Conservation (phyloP, 805 yeast genomes). For the Kodamaea kakaduensis region DNA sequence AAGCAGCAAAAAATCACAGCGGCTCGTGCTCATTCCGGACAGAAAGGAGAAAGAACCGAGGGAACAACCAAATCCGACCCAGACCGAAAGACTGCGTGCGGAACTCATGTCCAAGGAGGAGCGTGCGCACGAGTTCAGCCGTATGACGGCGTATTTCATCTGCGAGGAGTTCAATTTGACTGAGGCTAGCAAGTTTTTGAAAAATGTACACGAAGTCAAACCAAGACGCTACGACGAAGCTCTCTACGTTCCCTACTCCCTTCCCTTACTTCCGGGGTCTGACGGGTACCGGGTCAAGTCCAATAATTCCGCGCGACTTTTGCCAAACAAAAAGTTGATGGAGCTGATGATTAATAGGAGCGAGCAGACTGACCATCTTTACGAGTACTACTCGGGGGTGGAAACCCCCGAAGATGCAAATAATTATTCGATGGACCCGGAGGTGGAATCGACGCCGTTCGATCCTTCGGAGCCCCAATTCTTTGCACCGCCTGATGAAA, state of each 20-base stretch:
- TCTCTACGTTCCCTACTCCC: constrained; percentile 81
- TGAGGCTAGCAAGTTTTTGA: constrained; percentile 59
- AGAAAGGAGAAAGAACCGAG: constrained; percentile 13
- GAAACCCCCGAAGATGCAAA: constrained; percentile 59
- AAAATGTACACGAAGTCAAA: constrained; percentile 70
- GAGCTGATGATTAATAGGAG: constrained; percentile 75
- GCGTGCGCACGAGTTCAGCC: constrained; percentile 60
- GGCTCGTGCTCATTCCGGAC: constrained; percentile 82
- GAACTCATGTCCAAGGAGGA: constrained; percentile 57
- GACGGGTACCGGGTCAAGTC: constrained; percentile 75
- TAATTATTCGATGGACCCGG: constrained; percentile 45
- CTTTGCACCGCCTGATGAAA: constrained; percentile 49
- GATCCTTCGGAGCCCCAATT: constrained; percentile 93
- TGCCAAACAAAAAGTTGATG: constrained; percentile 50
- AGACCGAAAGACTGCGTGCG: constrained; percentile 44
- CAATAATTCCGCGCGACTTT: constrained; percentile 47
- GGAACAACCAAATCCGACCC: constrained; percentile 21
- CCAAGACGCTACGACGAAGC: constrained; percentile 91
- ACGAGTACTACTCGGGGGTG: constrained; percentile 82
- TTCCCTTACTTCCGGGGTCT: constrained; percentile 82
- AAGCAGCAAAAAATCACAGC: constrained; percentile 82
- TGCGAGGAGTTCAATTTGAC: constrained; percentile 76
- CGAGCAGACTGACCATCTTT: constrained; percentile 88
- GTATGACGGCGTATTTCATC: constrained; percentile 90
- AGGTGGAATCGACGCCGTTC: constrained; percentile 45